Evolutionary conservation across 805 yeast species (phyloP), one percentile per base, ranked within the genome.

Genomic region (Barnettozyma botsteinii): DNA sequence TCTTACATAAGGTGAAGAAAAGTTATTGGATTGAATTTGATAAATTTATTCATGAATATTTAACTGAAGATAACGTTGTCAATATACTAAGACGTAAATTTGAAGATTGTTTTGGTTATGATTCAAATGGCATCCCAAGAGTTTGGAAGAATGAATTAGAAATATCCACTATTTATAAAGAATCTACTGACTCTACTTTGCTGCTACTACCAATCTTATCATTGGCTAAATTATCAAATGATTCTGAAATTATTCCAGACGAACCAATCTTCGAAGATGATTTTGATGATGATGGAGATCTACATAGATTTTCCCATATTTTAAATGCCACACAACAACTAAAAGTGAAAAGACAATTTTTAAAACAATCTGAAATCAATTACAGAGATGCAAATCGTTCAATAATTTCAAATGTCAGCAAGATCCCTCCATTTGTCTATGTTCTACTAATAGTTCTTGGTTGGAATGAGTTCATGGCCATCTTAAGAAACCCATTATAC

Each of bases 381-480:
- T 89, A 78, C 46, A 68, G 91, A 35, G 97, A 89, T 54, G 88
- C 97, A 15, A 89, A 85, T 60, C 76, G 97, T 49, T 84, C 96
- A 3, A 79, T 85, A 38, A 73, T 88, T 34, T 82, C 80, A 46
- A 80, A 82, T 35, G 74, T 79, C 11, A 77, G 95, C 1, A 79
- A 81, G 43, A 82, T 93, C 42, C 98, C 98, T 4, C 67, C 79
- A 48, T 93, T 82, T 67, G 77, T 93, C 42, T 88, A 86, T 63
- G 64, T 77, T 10, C 55, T 91, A 12, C 65, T 93, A 19, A 60
- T 83, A 3, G 78, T 85, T 4, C 67, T 93, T 18, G 98, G 98
- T 9, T 93, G 96, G 96, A 89, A 89, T 60, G 97, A 93, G 67
- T 81, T 93, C 50, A 75, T 88, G 83, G 82, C 93, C 9, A 76